Conservation (phyloP, 257 asterid species). For the Nicotiana undulata region DNA sequence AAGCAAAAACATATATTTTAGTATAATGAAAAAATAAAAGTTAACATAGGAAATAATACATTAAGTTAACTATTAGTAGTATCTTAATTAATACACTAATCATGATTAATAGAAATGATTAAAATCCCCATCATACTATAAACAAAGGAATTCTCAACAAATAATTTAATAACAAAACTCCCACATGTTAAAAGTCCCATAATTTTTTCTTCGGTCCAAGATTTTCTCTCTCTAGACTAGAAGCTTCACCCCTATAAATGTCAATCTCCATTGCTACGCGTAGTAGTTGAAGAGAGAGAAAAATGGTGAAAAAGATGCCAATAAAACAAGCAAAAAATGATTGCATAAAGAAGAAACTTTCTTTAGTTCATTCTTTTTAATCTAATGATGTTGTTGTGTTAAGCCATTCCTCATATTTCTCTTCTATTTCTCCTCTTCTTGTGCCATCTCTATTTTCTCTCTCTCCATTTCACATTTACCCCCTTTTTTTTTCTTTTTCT, state of each 20-base stretch:
- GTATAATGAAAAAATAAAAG: not conserved
- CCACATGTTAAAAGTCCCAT: not conserved
- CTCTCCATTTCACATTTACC: slow-evolving; percentile 14
- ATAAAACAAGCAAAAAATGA: not conserved
- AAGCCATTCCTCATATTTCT: slow-evolving; percentile 31
- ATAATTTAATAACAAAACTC: not conserved
- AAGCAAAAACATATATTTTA: too few relatives aligned
- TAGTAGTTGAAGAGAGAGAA: not conserved
- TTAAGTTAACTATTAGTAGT: too few relatives aligned
- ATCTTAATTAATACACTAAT: not conserved
- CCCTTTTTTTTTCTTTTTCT: not conserved
- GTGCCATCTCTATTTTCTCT: slow-evolving; percentile 16
- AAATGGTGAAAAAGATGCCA: not conserved
- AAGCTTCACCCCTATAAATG: not conserved
- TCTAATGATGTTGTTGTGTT: slow-evolving; percentile 14
- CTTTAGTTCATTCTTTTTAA: not conserved
- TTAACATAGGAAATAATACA: not conserved
- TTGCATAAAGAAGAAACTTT: not conserved
- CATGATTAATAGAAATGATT: not conserved
- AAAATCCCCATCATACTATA: not conserved
- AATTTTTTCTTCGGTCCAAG: not conserved
- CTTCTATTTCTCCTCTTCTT: slow-evolving; percentile 29
- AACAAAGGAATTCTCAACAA: not conserved
- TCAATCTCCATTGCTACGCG: not conserved
- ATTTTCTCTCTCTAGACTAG: not conserved